Percentiles rank a stretch among this genome's conserved stretches.
Evolutionary conservation across 345 rosid genomes (phyloP).

Genomic region (Lumnitzera racemosa): DNA sequence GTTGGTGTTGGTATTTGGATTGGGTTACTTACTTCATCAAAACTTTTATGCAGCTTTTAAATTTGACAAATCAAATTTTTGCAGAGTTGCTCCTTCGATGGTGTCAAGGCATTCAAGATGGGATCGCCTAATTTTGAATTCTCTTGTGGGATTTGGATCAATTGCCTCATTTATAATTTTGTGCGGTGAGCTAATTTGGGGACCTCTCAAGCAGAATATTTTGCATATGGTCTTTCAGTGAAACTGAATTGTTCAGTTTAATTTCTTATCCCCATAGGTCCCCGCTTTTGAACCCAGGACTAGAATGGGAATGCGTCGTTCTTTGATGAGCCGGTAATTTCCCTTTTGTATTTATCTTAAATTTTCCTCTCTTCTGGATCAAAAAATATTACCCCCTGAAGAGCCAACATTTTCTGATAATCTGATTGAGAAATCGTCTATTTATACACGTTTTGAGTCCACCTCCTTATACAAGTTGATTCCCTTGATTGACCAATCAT

Average conservation of each 20-base stretch:
- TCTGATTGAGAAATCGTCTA: not conserved
- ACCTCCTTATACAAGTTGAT: no score
- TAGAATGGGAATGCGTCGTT: conserved; percentile 90
- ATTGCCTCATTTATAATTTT: conserved; percentile 75
- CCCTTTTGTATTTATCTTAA: not conserved
- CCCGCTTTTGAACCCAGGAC: conserved; percentile 77
- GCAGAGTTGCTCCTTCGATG: conserved; percentile 80
- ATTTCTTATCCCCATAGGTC: conserved; percentile 32
- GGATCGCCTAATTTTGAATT: conserved; percentile 97
- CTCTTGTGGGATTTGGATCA: conserved; percentile 87
- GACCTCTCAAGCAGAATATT: not conserved
- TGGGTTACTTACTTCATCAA: no score
- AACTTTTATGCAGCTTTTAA: not conserved
- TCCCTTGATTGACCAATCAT: not conserved
- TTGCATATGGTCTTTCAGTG: conserved; percentile 5
- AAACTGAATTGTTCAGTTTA: conserved; percentile 4
- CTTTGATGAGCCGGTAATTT: conserved; percentile 93
- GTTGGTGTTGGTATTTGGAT: not conserved
- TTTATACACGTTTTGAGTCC: no score
- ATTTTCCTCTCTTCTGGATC: no score
- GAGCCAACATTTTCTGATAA: not conserved
- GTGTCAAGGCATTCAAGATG: conserved; percentile 67
- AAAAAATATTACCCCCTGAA: not conserved
- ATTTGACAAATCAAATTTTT: conserved; percentile 4
- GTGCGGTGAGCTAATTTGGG: conserved; percentile 44